Conservation (phyloP, 768 basidiomycete species). For the Auriscalpium vulgare region DNA sequence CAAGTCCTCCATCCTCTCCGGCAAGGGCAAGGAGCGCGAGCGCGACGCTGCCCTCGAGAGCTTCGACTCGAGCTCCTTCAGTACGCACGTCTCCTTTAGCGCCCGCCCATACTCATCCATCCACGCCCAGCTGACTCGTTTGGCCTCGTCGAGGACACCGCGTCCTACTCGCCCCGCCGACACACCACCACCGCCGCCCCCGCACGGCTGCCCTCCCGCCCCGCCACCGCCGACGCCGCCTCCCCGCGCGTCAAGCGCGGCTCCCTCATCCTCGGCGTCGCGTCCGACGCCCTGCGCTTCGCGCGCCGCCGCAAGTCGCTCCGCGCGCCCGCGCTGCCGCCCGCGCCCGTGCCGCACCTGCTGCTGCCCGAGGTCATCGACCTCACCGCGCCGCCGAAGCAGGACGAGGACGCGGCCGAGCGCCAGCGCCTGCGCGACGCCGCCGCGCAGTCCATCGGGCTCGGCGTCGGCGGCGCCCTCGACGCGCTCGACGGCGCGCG, state of each 20-base stretch:
- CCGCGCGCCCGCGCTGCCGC: constrained; percentile 11
- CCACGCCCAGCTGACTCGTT: constrained; percentile 3
- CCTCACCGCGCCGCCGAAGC: constrained; percentile 30
- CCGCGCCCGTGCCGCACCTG: constrained; percentile 28
- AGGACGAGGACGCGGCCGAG: constrained; percentile 58
- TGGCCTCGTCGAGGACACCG: constrained; percentile 3
- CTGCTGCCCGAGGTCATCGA: constrained; percentile 68
- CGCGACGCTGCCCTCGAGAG: constrained; percentile 1
- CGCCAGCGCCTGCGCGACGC: constrained; percentile 66
- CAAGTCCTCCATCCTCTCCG: constrained; percentile 8
- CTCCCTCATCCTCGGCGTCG: constrained; percentile 16
- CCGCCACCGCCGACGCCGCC: constrained; percentile 4
- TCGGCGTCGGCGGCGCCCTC: constrained; percentile 30
- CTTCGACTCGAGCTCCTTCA: constrained; percentile 5
- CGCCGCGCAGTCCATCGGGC: constrained; percentile 71
- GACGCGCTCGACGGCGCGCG: constrained; percentile 33
- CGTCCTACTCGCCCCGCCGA: background rate
- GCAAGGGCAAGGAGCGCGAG: constrained; percentile 13
- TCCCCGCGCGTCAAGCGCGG: constrained; percentile 8
- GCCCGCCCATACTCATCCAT: background rate
- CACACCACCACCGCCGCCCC: background rate
- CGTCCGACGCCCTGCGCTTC: constrained; percentile 18
- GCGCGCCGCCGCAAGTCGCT: constrained; percentile 16
- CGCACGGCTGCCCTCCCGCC: background rate
- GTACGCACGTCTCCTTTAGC: constrained; percentile 5